phyloP scores from a whole-genome alignment of 441 rosid genomes.

The Syzygium malaccense region DNA sequence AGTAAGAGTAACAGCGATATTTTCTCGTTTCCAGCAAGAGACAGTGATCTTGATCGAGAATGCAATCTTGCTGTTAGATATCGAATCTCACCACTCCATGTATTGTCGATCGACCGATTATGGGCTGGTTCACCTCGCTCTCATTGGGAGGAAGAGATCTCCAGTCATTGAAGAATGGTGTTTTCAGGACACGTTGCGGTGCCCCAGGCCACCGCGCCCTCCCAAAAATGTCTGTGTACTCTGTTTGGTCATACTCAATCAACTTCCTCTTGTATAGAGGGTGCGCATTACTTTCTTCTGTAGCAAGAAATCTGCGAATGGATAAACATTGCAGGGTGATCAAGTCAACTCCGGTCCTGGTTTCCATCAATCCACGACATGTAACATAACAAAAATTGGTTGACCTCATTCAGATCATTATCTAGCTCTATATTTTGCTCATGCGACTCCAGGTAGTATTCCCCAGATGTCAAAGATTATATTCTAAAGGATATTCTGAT shows the following conservation, averaged over 20 bases:
- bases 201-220: slow-evolving; percentile 86
- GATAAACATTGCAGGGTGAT: neutral
- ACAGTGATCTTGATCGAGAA: neutral
- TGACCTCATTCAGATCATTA: neutral
- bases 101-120: slow-evolving; percentile 60
- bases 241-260: slow-evolving; percentile 54
- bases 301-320: slow-evolving; percentile 60
- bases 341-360: neutral
- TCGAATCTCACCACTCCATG: slow-evolving; percentile 48
- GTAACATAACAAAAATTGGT: neutral
- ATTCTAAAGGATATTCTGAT: neutral
- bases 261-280: slow-evolving; percentile 66
- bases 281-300: slow-evolving; percentile 80
- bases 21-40: neutral
- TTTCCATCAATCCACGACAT: neutral
- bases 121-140: slow-evolving; percentile 57
- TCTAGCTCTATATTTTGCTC: neutral
- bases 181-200: slow-evolving; percentile 62
- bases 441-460: neutral
- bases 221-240: slow-evolving; percentile 67
- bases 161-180: slow-evolving; percentile 60
- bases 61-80: neutral
- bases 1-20: no score
- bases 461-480: neutral
- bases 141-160: slow-evolving; percentile 42